Percentiles rank a stretch among this genome's conserved stretches.
Evolutionary conservation across 2,329 filamentous ascomycete species (phyloP).

Genomic region (Fusarium citri): DNA sequence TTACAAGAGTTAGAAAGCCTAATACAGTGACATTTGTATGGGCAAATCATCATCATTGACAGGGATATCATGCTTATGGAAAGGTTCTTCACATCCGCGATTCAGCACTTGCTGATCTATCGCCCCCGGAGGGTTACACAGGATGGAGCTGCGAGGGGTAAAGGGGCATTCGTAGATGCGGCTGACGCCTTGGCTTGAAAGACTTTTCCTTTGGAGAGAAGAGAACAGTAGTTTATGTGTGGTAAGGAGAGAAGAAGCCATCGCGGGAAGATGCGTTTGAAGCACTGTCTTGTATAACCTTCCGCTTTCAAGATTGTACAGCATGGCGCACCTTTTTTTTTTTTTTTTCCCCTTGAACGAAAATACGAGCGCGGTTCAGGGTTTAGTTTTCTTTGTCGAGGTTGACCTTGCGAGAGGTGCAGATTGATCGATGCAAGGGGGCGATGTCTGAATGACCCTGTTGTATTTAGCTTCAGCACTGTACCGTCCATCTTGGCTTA

Average conservation of each 20-base stretch:
- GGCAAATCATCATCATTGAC: background rate
- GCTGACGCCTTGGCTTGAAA: slow-evolving; percentile 21
- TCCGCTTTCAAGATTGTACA: background rate
- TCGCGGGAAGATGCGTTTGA: background rate
- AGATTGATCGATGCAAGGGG: background rate
- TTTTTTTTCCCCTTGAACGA: background rate
- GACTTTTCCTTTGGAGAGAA: background rate
- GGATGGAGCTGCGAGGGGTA: slow-evolving; percentile 33
- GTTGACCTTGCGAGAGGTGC: slow-evolving; percentile 3
- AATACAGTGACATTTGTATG: background rate
- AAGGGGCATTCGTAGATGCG: slow-evolving; percentile 21
- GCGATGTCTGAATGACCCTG: background rate
- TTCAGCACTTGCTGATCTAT: slow-evolving; percentile 10
- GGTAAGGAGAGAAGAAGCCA: background rate
- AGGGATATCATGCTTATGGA: background rate
- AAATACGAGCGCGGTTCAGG: background rate
- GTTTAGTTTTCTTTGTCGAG: background rate
- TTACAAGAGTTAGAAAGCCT: slow-evolving; percentile 13
- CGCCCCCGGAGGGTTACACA: slow-evolving; percentile 22
- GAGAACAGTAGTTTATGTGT: background rate
- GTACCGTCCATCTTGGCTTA: background rate
- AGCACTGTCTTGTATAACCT: slow-evolving; percentile 5
- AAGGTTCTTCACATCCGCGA: background rate
- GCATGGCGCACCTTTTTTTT: background rate
- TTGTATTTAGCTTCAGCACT: background rate